These are phyloP conservation scores for Umbelopsis isabellina DNA, from an alignment of 192 early-diverging fungal species.

Conservation along the genomic window DNA sequence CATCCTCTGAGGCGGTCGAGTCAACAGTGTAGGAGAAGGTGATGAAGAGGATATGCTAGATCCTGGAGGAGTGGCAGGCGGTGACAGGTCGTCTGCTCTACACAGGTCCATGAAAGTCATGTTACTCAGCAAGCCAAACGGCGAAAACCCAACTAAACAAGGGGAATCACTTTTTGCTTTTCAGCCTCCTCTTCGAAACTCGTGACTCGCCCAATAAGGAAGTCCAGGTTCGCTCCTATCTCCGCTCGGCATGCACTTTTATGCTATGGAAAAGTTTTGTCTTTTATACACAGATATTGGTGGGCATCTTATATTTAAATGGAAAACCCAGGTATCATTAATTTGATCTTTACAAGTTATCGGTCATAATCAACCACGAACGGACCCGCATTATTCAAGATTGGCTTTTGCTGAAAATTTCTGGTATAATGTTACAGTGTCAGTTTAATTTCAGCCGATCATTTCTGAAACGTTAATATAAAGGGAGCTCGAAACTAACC, in stretches of 20 bases:
- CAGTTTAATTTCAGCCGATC: no score
- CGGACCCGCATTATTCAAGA: background rate
- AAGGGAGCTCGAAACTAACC: background rate
- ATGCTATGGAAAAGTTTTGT: no score
- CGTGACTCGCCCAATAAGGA: constrained; percentile 4
- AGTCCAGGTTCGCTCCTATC: background rate
- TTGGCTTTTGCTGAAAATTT: background rate
- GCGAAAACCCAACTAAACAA: background rate
- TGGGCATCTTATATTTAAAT: no score
- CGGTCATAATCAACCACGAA: background rate
- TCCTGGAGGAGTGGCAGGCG: constrained; percentile 41
- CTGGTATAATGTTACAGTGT: background rate
- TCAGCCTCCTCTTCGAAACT: background rate
- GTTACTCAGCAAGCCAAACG: constrained; percentile 19
- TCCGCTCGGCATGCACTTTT: background rate
- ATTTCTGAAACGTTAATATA: background rate
- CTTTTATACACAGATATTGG: no score
- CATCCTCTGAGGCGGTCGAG: constrained; percentile 22
- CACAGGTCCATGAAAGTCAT: constrained; percentile 34
- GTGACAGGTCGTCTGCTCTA: constrained; percentile 40
- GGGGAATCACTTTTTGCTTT: no score
- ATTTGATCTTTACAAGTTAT: background rate
- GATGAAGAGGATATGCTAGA: constrained; percentile 25
- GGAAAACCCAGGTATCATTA: no score
- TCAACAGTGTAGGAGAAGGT: constrained; percentile 20